Conservation (phyloP, 176 grass and related monocot genomes). For the Bonia amplexicaulis region DNA sequence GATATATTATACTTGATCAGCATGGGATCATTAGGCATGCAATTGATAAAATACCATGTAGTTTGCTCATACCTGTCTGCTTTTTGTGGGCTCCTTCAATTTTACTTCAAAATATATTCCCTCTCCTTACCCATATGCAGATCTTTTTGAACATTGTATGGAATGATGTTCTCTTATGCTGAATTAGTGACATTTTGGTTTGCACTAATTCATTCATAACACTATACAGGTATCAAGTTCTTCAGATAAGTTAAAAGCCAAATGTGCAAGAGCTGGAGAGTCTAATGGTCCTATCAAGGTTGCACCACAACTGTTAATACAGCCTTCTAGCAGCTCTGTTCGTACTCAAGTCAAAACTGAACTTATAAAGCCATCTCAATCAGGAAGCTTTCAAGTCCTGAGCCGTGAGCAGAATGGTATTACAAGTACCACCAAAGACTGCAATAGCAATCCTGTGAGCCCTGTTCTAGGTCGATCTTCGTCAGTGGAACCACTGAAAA, state of each 20-base stretch:
- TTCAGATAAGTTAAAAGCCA: constrained; percentile 56
- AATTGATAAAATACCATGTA: background rate
- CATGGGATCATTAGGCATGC: background rate
- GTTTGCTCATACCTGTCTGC: background rate
- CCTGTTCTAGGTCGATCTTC: constrained; percentile 50
- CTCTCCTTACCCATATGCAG: background rate
- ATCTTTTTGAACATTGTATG: background rate
- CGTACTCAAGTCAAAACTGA: constrained; percentile 46
- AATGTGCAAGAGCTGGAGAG: constrained; percentile 50
- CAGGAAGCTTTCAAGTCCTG: constrained; percentile 64
- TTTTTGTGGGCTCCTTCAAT: background rate
- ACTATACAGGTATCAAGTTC: constrained; percentile 40
- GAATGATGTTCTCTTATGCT: constrained; percentile 9
- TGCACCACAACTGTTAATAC: constrained; percentile 34
- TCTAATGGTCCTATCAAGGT: constrained; percentile 38
- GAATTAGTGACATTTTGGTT: background rate
- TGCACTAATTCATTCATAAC: constrained; percentile 13
- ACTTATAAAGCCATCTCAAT: constrained; percentile 44
- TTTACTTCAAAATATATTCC: background rate
- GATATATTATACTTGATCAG: background rate
- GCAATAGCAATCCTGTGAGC: constrained; percentile 30
- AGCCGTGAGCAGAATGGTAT: constrained; percentile 53
- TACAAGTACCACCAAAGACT: constrained; percentile 45
- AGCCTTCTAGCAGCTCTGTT: constrained; percentile 32
- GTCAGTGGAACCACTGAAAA: constrained; percentile 40